A percentile compares a stretch with the other conserved stretches of the same genome.
phyloP scores from a whole-genome alignment of 73 alveolate species.

The Tetrahymena elliotti region DNA sequence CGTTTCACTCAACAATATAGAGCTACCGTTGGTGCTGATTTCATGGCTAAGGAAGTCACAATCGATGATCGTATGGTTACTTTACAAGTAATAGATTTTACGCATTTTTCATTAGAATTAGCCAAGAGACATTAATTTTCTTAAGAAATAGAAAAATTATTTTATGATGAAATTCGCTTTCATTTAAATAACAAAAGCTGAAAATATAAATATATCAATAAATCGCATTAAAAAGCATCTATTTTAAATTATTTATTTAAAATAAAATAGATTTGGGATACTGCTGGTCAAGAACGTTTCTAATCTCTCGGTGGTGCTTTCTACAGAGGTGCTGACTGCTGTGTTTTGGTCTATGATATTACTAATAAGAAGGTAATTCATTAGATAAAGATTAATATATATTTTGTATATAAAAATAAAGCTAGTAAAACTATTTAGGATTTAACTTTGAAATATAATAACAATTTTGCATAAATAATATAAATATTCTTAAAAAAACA shows the following conservation, averaged over 20 bases:
- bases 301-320: slow-evolving; percentile 91
- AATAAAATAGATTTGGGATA: slow-evolving; percentile 60
- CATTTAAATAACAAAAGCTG: neutral
- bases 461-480: neutral
- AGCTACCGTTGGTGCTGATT: slow-evolving; percentile 98
- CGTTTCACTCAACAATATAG: slow-evolving; percentile 77
- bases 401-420: neutral
- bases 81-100: slow-evolving; percentile 50
- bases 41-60: slow-evolving; percentile 82
- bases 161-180: neutral
- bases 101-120: neutral
- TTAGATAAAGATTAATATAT: neutral
- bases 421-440: neutral
- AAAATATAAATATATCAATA: neutral
- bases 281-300: slow-evolving; percentile 71
- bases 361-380: slow-evolving; percentile 47
- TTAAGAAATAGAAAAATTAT: neutral
- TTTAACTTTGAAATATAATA: neutral
- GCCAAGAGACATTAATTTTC: neutral
- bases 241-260: slow-evolving; percentile 71
- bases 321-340: slow-evolving; percentile 97
- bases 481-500: neutral
- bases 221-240: too few relatives aligned
- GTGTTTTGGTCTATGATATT: slow-evolving; percentile 87
- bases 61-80: slow-evolving; percentile 87